These are phyloP conservation scores for Plasmopara viticola DNA, from an alignment of 352 stramenopile species.

Conservation along the genomic window DNA sequence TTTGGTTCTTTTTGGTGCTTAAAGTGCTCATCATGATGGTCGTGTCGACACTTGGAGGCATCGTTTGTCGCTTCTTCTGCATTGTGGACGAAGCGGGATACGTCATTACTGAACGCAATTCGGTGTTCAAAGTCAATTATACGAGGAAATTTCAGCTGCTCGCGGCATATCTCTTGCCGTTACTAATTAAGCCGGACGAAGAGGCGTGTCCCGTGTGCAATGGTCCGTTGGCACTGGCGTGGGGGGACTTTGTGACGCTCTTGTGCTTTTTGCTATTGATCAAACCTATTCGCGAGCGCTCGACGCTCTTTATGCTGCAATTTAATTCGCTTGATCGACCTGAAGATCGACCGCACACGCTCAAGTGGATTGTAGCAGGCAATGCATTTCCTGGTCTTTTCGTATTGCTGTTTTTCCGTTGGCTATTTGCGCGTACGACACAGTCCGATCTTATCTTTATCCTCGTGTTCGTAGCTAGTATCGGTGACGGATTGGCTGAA, in stretches of 20 bases:
- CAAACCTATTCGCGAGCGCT: constrained; percentile 72
- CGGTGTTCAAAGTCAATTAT: constrained; percentile 85
- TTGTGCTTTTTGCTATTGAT: constrained; percentile 79
- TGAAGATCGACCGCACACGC: constrained; percentile 70
- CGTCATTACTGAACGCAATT: constrained; percentile 78
- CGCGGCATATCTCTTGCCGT: constrained; percentile 71
- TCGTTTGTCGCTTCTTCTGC: constrained; percentile 79
- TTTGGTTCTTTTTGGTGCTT: constrained; percentile 75
- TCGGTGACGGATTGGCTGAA: constrained; percentile 73
- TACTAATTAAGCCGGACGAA: constrained; percentile 62
- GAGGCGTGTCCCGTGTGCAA: constrained; percentile 35
- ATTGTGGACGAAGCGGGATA: constrained; percentile 77
- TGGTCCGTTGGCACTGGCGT: constrained; percentile 58
- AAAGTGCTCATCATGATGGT: constrained; percentile 82
- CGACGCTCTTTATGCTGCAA: constrained; percentile 83
- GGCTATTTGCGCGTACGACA: constrained; percentile 70
- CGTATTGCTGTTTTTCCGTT: constrained; percentile 83
- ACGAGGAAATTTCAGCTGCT: constrained; percentile 78
- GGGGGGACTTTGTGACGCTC: constrained; percentile 79
- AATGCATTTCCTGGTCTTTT: constrained; percentile 80
- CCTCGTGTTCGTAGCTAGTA: constrained; percentile 77
- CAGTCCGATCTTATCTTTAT: constrained; percentile 77
- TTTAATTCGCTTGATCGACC: constrained; percentile 84
- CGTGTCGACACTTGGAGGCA: constrained; percentile 65
- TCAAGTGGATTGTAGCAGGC: constrained; percentile 76